Evolutionary conservation across 75 land plant species (phyloP).

Genomic region (Pinus tabuliformis): DNA sequence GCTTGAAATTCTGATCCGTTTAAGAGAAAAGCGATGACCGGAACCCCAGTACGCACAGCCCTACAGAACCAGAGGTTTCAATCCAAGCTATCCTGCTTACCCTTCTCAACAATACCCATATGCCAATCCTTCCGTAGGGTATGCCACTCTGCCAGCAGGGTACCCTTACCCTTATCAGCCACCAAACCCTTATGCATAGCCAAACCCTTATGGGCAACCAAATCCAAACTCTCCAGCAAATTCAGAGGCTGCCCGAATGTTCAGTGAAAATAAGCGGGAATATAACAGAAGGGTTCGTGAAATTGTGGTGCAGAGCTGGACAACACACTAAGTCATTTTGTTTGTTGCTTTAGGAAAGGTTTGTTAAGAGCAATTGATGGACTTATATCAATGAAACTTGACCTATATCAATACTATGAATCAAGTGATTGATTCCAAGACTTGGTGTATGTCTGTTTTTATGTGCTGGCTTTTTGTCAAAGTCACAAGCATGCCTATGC

Average conservation of each 20-base stretch:
- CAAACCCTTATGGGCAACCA: no score
- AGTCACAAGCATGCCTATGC: background rate
- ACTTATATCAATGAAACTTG: constrained; percentile 7
- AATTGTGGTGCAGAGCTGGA: constrained; percentile 60
- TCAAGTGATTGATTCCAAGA: constrained; percentile 2
- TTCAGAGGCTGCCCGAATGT: constrained; percentile 69
- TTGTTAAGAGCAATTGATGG: constrained; percentile 4
- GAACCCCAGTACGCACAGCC: constrained; percentile 10
- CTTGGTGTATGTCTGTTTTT: constrained; percentile 1
- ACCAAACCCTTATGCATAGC: no score
- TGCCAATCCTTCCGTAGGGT: background rate
- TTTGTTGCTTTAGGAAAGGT: background rate
- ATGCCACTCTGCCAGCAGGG: constrained; percentile 5
- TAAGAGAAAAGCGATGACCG: constrained; percentile 20
- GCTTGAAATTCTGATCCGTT: constrained; percentile 30
- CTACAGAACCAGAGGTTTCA: constrained; percentile 11
- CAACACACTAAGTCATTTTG: constrained; percentile 27
- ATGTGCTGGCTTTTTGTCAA: background rate
- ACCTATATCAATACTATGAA: background rate
- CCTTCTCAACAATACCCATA: constrained; percentile 20
- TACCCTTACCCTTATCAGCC: background rate
- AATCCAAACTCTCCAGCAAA: constrained; percentile 1
- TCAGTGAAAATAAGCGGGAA: constrained; percentile 56
- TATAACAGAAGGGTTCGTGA: constrained; percentile 59
- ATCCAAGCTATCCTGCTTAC: constrained; percentile 12